phyloP scores from a whole-genome alignment of 768 basidiomycete species.

The Collybia mongolica region DNA sequence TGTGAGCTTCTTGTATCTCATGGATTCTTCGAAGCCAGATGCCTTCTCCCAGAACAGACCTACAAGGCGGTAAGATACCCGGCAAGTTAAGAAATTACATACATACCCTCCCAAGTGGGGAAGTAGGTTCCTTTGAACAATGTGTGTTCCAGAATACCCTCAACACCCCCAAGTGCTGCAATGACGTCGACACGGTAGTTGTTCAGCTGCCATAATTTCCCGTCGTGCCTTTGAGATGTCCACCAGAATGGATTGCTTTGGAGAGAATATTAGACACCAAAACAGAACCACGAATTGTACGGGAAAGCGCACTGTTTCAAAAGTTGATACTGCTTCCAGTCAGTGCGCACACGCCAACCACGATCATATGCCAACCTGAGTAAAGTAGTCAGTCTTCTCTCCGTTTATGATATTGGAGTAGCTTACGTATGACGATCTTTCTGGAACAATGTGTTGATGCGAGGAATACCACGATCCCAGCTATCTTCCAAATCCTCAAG shows the following conservation, averaged over 20 bases:
- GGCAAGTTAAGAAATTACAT: neutral
- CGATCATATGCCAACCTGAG: slow-evolving; percentile 91
- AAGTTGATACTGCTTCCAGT: slow-evolving; percentile 97
- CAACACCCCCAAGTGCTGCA: slow-evolving; percentile 95
- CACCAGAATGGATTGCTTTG: slow-evolving; percentile 98
- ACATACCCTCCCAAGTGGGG: slow-evolving; percentile 91
- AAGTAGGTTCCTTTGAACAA: slow-evolving; percentile 98
- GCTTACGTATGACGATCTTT: slow-evolving; percentile 91
- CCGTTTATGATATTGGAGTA: neutral
- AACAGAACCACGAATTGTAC: neutral
- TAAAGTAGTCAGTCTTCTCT: neutral
- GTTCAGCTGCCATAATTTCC: slow-evolving; percentile 95
- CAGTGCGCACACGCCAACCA: slow-evolving; percentile 96
- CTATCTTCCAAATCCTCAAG: slow-evolving; percentile 97
- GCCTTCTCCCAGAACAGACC: slow-evolving; percentile 99
- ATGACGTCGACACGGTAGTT: slow-evolving; percentile 99
- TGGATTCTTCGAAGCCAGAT: slow-evolving; percentile 94
- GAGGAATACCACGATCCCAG: slow-evolving; percentile 98
- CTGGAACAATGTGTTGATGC: slow-evolving; percentile 99
- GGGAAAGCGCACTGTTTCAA: slow-evolving; percentile 71
- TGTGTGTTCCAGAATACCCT: slow-evolving; percentile 95
- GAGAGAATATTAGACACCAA: slow-evolving; percentile 6
- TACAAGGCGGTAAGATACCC: slow-evolving; percentile 14
- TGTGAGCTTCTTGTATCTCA: slow-evolving; percentile 95
- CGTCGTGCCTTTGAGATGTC: slow-evolving; percentile 96